Evolutionary conservation across 768 basidiomycete species (phyloP).

Genomic region (Termitomyces titanicus): DNA sequence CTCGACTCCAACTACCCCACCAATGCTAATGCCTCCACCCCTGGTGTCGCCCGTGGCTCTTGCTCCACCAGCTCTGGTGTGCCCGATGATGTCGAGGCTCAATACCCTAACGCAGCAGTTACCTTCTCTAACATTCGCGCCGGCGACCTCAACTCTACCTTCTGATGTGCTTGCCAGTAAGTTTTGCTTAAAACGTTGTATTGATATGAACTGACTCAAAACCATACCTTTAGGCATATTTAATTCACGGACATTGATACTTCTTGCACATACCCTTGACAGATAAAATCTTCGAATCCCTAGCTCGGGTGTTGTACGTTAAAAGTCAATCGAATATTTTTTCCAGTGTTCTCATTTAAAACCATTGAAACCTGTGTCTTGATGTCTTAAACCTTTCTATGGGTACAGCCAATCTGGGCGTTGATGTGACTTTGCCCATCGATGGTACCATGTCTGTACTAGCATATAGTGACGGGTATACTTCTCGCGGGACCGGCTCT

Average conservation of each 20-base stretch:
- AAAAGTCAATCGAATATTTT: no score
- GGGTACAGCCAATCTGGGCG: no score
- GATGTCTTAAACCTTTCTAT: no score
- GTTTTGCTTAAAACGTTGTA: neutral
- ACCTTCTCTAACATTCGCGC: conserved; percentile 54
- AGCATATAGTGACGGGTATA: no score
- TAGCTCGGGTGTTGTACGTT: neutral
- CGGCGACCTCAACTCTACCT: conserved; percentile 35
- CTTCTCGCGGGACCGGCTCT: no score
- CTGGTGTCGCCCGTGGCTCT: conserved; percentile 46
- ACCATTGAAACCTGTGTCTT: no score
- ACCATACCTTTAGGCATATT: neutral
- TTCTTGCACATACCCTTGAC: no score
- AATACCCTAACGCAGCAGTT: conserved; percentile 37
- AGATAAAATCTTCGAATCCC: neutral
- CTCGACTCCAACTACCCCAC: conserved; percentile 50
- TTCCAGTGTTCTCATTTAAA: no score
- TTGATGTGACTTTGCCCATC: no score
- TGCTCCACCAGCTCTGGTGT: conserved; percentile 46
- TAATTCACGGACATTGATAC: neutral
- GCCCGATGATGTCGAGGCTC: conserved; percentile 39
- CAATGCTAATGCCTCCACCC: conserved; percentile 23
- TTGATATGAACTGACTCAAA: neutral
- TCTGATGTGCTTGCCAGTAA: neutral
- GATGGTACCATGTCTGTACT: no score